A percentile compares a stretch with the other conserved stretches of the same genome.
phyloP scores from a whole-genome alignment of 495 filamentous ascomycete species.

The Penicillium diatomitis region DNA sequence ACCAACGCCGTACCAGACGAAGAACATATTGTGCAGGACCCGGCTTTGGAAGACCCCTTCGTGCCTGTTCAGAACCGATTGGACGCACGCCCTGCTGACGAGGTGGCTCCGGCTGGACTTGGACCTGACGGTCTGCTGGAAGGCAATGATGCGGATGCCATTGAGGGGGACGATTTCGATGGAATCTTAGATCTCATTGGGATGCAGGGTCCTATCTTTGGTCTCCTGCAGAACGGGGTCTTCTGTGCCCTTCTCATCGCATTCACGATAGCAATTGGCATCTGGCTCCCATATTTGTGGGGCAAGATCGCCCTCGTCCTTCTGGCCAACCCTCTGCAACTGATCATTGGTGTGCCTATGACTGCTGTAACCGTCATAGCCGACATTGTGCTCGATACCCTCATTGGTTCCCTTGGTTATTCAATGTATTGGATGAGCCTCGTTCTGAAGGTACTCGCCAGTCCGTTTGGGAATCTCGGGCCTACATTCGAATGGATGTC shows the following conservation, averaged over 20 bases:
- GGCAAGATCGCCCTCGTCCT: constrained; percentile 76
- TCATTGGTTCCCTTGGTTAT: constrained; percentile 48
- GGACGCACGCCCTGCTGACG: constrained; percentile 9
- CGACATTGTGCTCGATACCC: constrained; percentile 58
- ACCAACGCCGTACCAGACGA: constrained; percentile 35
- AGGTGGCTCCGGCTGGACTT: constrained; percentile 22
- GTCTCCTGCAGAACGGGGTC: constrained; percentile 85
- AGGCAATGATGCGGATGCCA: constrained; percentile 47
- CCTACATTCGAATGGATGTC: constrained; percentile 33
- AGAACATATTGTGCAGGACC: constrained; percentile 48
- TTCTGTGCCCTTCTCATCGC: constrained; percentile 89
- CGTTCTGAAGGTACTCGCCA: constrained; percentile 33
- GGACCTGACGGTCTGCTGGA: constrained; percentile 24
- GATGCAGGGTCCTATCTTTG: constrained; percentile 86
- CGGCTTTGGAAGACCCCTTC: constrained; percentile 55
- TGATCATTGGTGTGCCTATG: constrained; percentile 60
- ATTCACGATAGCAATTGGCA: constrained; percentile 69
- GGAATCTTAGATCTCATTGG: constrained; percentile 93
- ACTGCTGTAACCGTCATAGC: constrained; percentile 58
- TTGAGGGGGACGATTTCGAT: constrained; percentile 93
- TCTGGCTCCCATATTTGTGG: constrained; percentile 86
- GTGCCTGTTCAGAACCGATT: constrained; percentile 39
- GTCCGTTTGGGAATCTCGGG: constrained; percentile 34
- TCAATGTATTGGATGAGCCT: constrained; percentile 45
- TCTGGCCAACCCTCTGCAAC: constrained; percentile 64